Evolutionary conservation across 2,329 filamentous ascomycete genomes (phyloP).

Genomic region (Thelonectria blattea): DNA sequence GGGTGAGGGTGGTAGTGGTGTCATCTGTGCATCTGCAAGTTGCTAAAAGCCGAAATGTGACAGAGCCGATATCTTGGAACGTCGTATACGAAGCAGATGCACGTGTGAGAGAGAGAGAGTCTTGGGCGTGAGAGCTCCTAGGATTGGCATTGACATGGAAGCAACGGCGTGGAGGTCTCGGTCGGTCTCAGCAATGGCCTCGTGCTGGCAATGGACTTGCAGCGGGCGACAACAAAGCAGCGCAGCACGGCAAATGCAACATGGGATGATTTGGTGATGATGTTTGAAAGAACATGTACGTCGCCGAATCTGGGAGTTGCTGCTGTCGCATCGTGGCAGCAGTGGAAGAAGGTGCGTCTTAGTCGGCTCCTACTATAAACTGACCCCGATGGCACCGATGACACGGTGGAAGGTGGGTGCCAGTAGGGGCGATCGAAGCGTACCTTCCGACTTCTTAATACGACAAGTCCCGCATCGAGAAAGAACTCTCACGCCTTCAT

Average conservation of each 20-base stretch:
- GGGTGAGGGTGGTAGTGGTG: conserved; percentile 28
- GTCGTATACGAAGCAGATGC: conserved; percentile 12
- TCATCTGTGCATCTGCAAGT: conserved; percentile 32
- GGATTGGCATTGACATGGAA: too few species aligned
- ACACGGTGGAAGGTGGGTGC: conserved; percentile 19
- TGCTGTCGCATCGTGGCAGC: conserved; percentile 5
- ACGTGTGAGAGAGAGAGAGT: background rate
- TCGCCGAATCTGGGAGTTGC: conserved; percentile 11
- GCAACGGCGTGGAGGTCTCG: background rate
- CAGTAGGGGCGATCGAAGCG: conserved; percentile 23
- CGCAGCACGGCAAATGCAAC: background rate
- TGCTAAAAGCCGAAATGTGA: conserved; percentile 29
- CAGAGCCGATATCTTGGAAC: conserved; percentile 16
- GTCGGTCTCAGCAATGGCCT: background rate
- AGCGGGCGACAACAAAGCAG: conserved; percentile 5
- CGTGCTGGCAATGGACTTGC: background rate
- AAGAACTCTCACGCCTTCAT: conserved; percentile 11
- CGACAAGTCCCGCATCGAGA: conserved; percentile 29
- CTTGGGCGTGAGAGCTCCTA: background rate
- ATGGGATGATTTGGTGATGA: background rate
- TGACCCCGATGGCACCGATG: conserved; percentile 14
- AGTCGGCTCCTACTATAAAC: conserved; percentile 8
- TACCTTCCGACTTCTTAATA: conserved; percentile 38
- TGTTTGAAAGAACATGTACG: conserved; percentile 16
- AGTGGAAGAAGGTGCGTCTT: conserved; percentile 8